These are phyloP conservation scores for Fusarium humuli DNA, from an alignment of 2,329 filamentous ascomycete species.

Conservation along the genomic window DNA sequence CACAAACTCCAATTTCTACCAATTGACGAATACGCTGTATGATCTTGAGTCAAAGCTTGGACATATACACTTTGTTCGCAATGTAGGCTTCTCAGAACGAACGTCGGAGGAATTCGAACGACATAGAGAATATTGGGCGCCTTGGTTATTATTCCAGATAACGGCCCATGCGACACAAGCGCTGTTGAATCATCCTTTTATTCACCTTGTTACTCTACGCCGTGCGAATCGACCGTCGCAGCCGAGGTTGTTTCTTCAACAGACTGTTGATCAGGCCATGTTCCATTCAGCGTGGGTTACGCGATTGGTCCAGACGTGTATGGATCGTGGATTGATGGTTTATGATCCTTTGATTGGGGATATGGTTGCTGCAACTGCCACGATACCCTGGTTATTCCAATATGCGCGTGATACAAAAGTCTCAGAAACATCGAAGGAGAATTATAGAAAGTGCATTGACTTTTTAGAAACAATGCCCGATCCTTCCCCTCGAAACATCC, in stretches of 20 bases:
- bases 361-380: conserved; percentile 39
- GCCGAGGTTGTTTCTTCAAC: conserved; percentile 32
- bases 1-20: conserved; percentile 37
- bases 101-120: conserved; percentile 25
- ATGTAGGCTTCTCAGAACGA: conserved; percentile 40
- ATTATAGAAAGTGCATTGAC: conserved; percentile 29
- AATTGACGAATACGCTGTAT: conserved; percentile 35
- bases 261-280: conserved; percentile 41
- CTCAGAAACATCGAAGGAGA: conserved; percentile 31
- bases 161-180: conserved; percentile 35
- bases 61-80: conserved; percentile 38
- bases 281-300: conserved; percentile 43
- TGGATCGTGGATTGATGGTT: conserved; percentile 33
- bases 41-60: conserved; percentile 31
- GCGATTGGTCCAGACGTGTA: conserved; percentile 35
- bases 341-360: conserved; percentile 39
- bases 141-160: conserved; percentile 39
- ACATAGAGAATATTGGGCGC: conserved; percentile 39
- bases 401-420: conserved; percentile 38
- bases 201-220: conserved; percentile 36
- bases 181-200: conserved; percentile 38
- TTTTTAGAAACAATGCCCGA: conserved; percentile 34
- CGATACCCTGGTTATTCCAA: conserved; percentile 42
- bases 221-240: conserved; percentile 24
- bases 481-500: conserved; percentile 21